These are phyloP conservation scores for Daucus carota DNA, from an alignment of 129 eudicot genomes.

Conservation along the genomic window DNA sequence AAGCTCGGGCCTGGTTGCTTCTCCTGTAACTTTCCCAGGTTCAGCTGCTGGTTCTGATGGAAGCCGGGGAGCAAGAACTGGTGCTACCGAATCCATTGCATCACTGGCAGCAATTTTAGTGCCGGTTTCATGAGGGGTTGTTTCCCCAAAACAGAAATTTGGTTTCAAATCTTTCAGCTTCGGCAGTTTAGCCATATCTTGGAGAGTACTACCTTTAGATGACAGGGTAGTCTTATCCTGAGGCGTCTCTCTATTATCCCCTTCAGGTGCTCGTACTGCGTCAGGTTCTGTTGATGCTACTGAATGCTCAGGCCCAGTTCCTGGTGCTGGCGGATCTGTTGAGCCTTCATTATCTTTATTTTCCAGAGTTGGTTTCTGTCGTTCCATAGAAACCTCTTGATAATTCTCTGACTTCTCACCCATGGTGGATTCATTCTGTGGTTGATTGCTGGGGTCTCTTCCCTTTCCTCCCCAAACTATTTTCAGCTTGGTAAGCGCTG, in stretches of 20 bases:
- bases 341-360: neutral
- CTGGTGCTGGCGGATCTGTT: neutral
- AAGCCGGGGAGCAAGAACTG: neutral
- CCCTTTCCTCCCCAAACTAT: slow-evolving; percentile 38
- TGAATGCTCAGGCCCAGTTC: neutral
- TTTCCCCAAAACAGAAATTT: neutral
- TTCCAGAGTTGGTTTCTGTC: neutral
- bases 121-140: neutral
- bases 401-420: neutral
- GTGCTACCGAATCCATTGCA: neutral
- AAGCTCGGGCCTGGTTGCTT: neutral
- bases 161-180: neutral
- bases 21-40: neutral
- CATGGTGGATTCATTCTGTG: slow-evolving; percentile 5
- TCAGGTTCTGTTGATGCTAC: neutral
- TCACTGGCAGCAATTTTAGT: neutral
- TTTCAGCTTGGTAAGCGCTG: slow-evolving; percentile 26
- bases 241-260: neutral
- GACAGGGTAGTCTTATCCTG: neutral
- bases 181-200: neutral
- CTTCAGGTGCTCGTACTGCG: neutral
- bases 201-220: neutral
- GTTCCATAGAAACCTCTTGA: neutral
- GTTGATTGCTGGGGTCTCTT: slow-evolving; percentile 8
- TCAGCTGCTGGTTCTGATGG: neutral